Conservation (phyloP, 2,329 filamentous ascomycete genomes). For the Atkinsonella hypoxylon region DNA sequence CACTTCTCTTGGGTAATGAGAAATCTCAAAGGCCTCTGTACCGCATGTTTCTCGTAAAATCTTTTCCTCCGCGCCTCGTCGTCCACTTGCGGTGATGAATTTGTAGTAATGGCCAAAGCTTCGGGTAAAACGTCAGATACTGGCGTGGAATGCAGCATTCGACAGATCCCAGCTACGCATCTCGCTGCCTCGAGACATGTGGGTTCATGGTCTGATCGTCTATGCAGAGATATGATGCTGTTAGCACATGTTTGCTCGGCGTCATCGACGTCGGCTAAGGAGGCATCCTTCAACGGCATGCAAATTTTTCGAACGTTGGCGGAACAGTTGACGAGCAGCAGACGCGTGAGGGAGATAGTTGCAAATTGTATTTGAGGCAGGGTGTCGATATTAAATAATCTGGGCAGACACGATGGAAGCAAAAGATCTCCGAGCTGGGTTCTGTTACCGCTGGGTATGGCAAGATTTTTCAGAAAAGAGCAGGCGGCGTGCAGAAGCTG, state of each 20-base stretch:
- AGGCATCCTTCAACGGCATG: conserved; percentile 24
- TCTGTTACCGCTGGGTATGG: conserved; percentile 46
- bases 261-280: conserved; percentile 5
- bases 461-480: conserved; percentile 53
- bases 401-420: conserved; percentile 32
- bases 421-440: conserved; percentile 36
- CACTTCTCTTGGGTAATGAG: conserved; percentile 47
- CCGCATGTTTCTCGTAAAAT: conserved; percentile 36
- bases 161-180: conserved; percentile 38
- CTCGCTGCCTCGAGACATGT: conserved; percentile 49
- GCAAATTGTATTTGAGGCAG: conserved; percentile 46
- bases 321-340: conserved; percentile 41
- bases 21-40: conserved; percentile 33
- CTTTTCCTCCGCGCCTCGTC: conserved; percentile 12
- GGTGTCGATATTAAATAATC: conserved; percentile 40
- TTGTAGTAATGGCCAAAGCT: conserved; percentile 8
- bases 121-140: conserved; percentile 18
- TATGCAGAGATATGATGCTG: conserved; percentile 26
- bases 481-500: conserved; percentile 46
- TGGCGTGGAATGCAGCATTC: conserved; percentile 36
- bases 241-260: conserved; percentile 22
- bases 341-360: conserved; percentile 43
- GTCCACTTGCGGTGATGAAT: background rate
- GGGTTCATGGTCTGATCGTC: conserved; percentile 31
- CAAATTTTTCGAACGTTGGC: conserved; percentile 40